A percentile compares a stretch with the other conserved stretches of the same genome.
phyloP scores from a whole-genome alignment of 176 grass and related monocot species.

The Carex myosuroides region DNA sequence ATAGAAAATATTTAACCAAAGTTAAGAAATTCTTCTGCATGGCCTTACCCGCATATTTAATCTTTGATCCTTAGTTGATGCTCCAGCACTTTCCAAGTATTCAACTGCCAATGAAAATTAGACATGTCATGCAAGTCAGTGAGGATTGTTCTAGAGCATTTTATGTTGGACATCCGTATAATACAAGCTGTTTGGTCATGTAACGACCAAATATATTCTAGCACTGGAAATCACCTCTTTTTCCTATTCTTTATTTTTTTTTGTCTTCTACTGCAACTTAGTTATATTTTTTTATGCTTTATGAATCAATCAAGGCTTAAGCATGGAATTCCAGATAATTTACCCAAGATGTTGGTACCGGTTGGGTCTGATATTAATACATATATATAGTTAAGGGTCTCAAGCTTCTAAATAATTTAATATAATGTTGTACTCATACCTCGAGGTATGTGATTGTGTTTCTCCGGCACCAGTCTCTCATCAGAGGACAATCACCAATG shows the following conservation, averaged over 20 bases:
- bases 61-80: neutral
- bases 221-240: neutral
- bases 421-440: neutral
- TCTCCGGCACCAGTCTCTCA: neutral
- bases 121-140: no score
- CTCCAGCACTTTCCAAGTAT: no score
- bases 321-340: neutral
- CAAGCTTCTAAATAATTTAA: neutral
- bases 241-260: neutral
- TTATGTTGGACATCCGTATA: neutral
- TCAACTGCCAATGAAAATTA: no score
- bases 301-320: neutral
- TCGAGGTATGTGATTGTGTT: neutral
- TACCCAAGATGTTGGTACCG: neutral
- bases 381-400: neutral
- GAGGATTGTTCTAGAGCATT: neutral
- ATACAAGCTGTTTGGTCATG: neutral
- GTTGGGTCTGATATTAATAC: neutral
- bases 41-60: neutral
- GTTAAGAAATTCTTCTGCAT: neutral
- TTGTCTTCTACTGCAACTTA: neutral
- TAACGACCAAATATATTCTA: neutral
- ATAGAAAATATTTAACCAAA: neutral
- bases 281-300: neutral
- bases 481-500: neutral